Percentiles rank a stretch among this genome's conserved stretches.
phyloP scores from a whole-genome alignment of 2,329 filamentous ascomycete species.

The Penicillium carneum region DNA sequence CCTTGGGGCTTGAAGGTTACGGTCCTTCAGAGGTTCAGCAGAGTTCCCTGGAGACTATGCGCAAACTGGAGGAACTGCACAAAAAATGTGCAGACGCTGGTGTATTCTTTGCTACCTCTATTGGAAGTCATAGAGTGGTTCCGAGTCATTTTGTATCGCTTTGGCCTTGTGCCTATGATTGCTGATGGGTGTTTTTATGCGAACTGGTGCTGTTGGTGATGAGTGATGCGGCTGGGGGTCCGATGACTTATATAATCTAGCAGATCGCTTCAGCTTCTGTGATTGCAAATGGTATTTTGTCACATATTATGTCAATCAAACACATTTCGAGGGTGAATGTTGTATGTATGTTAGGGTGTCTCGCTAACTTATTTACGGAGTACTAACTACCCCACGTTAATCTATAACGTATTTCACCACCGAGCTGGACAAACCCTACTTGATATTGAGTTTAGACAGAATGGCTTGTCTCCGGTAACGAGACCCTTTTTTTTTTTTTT shows the following conservation, averaged over 20 bases:
- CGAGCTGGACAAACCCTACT: no score
- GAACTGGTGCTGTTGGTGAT: neutral
- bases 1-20: constrained; percentile 2
- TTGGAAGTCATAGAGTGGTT: neutral
- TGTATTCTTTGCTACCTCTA: neutral
- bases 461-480: no score
- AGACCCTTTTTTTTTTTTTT: no score
- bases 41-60: neutral
- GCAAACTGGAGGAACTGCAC: neutral
- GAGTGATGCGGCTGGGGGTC: neutral
- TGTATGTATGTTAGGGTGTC: no score
- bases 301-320: neutral
- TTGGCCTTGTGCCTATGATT: constrained; percentile 3
- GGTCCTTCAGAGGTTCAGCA: neutral
- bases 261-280: neutral
- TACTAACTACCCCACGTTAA: no score
- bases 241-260: neutral
- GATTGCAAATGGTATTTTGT: neutral
- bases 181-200: neutral
- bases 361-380: no score
- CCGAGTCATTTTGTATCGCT: neutral
- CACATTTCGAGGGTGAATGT: no score
- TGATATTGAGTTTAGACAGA: no score
- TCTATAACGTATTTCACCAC: no score
- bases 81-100: neutral